Evolutionary conservation across 1,139 yeast genomes (phyloP).

Genomic region (Lodderomyces parapsilosis): DNA sequence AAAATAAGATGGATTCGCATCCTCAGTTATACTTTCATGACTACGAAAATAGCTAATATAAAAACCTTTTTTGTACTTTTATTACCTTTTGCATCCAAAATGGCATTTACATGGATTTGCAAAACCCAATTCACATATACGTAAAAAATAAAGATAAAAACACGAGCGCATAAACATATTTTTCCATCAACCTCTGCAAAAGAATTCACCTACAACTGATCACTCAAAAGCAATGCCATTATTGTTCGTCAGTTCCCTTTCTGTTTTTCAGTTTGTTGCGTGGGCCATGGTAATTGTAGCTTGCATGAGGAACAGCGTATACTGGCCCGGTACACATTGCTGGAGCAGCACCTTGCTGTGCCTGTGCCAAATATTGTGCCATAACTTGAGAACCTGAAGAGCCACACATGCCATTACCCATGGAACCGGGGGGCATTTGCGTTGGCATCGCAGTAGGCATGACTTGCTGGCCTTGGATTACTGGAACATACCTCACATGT

Average conservation of each 20-base stretch:
- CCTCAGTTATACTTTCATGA: no score
- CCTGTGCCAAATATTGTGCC: conserved; percentile 73
- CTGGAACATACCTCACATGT: conserved; percentile 7
- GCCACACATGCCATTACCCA: conserved; percentile 6
- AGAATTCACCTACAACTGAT: no score
- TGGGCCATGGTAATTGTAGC: background rate
- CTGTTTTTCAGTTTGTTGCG: background rate
- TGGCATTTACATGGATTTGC: background rate
- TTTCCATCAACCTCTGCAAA: no score
- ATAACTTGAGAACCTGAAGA: conserved; percentile 71
- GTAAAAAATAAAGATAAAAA: background rate
- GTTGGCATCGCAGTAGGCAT: conserved; percentile 3
- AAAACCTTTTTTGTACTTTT: background rate
- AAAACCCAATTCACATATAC: background rate
- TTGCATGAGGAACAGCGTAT: background rate
- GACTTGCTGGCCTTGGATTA: conserved; percentile 3
- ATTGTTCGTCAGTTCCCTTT: background rate
- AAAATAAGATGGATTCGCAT: no score
- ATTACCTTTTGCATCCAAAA: background rate
- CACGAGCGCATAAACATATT: background rate
- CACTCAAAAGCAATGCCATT: no score
- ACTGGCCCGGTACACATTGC: background rate
- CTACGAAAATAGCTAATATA: background rate
- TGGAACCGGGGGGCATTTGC: background rate
- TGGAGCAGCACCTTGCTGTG: conserved; percentile 27